Evolutionary conservation across 2,329 filamentous ascomycete species (phyloP), one percentile per base, ranked within the genome.

Genomic region (Botrytis squamosa): DNA sequence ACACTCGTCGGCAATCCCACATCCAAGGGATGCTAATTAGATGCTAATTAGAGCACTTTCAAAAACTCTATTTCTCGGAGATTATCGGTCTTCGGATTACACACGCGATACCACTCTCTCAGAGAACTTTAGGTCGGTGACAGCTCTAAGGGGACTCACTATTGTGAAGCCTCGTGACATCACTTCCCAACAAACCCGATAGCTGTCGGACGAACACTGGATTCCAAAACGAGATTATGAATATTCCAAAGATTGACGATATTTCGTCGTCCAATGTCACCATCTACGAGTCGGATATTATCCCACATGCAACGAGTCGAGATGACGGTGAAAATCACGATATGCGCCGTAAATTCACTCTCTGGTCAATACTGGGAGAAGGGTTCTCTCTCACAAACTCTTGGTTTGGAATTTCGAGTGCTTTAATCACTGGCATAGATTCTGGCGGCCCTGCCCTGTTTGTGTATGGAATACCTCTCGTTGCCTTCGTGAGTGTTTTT

Each of bases 351-450:
- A 72, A 72, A 69, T 72, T 72, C 36, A 68, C 71, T 5, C 25
- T 69, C 22, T 69, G 71, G 71, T 72, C 71, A 57, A 72, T 69
- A 59, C n/a, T 72, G 7, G 71, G 63, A 6, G 71, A 72, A 52
- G 71, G 71, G 4, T 72, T 72, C 9, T 72, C 71, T 40, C 59
- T 72, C 52, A 72, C 71, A 36, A 72, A 72, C 36, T 72, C 63
- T 9, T 72, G 71, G 71, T 72, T 72, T 29, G 71, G 71, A 29
- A 72, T 72, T 38, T 72, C 71, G 14, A 59, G 71, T 62, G 71
- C 71, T 22, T 49, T 72, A 16, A 72, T 72, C 63, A 72, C 71
- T 22, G 71, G 71, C 20, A 72, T 72, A 38, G 46, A 59, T 20
- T 72, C 63, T 7, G 71, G 71, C 22, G 71, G 71, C 12, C 71